phyloP scores from a whole-genome alignment of 129 eudicot genomes.

The carrot (Daucus carota) region DH1_v3.0 NC_030384.2:41598001-41598500 shows the following conservation, averaged over 20 bases:
- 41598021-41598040: background rate
- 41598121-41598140: background rate
- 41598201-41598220: conserved; percentile 44
- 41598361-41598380: too few species aligned
- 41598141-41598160: background rate
- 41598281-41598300: conserved; percentile 43
- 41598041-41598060: background rate
- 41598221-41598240: conserved; percentile 62
- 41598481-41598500: too few species aligned
- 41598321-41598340: too few species aligned
- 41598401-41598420: too few species aligned
- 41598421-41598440: too few species aligned
- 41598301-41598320: conserved; percentile 28
- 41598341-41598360: background rate
- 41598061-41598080: background rate
- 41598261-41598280: conserved; percentile 71
- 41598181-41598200: conserved; percentile 29
- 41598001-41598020: too few species aligned
- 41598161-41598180: conserved; percentile 7
- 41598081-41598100: background rate
- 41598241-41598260: conserved; percentile 73
- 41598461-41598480: background rate
- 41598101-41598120: background rate
- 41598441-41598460: background rate
- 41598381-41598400: too few species aligned